Conservation (phyloP, 169 alveolate genomes). For the Plasmodium ovale region DNA sequence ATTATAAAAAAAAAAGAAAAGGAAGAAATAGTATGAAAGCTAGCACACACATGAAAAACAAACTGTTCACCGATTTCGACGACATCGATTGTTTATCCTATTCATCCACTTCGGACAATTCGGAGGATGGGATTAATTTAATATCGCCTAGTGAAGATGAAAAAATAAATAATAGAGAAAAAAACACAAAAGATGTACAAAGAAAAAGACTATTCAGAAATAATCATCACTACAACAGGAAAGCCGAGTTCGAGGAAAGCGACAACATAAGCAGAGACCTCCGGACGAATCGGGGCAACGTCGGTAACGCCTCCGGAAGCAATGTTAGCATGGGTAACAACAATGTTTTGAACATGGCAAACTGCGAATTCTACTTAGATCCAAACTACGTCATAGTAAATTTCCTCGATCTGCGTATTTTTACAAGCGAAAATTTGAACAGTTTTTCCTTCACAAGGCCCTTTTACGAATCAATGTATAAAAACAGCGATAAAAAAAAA, state of each 20-base stretch:
- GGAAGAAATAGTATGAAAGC: background rate
- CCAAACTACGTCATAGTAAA: conserved; percentile 60
- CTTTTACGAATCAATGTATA: conserved; percentile 50
- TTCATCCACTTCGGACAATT: conserved; percentile 32
- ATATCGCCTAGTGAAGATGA: conserved; percentile 8
- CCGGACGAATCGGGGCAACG: too few species aligned
- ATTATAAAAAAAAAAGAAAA: conserved; percentile 20
- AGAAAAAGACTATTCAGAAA: conserved; percentile 18
- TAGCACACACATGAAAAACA: conserved; percentile 8
- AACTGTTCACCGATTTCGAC: background rate
- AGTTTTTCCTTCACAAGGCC: conserved; percentile 36
- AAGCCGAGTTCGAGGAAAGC: background rate
- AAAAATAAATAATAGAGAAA: background rate
- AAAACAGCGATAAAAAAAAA: background rate
- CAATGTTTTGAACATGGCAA: background rate
- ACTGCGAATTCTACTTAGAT: conserved; percentile 42
- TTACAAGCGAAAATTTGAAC: conserved; percentile 59
- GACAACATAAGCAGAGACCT: background rate
- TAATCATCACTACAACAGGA: conserved; percentile 9
- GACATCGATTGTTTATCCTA: background rate
- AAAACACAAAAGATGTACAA: background rate
- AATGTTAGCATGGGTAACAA: background rate
- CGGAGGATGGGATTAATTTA: conserved; percentile 8
- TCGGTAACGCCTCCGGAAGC: too few species aligned
- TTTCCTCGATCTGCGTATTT: conserved; percentile 57